Base-by-base conservation (phyloP, 306 rosid genomes). In the Vachellia pachyceras region DNA sequence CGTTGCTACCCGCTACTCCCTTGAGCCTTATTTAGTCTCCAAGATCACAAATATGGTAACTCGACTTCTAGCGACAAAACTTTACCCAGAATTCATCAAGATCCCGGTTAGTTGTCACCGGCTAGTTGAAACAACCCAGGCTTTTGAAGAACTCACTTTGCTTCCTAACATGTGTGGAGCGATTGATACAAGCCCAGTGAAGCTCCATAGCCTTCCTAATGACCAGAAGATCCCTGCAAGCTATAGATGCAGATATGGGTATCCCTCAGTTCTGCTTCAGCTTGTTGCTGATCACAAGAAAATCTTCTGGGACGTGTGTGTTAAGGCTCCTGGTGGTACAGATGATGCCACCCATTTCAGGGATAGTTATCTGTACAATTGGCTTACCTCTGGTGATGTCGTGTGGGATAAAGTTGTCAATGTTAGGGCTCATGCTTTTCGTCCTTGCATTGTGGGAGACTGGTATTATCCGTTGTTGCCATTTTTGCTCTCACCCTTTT, bases 41-140 rank as follows among this genome's bases (percentile, higher is more conserved):
- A 95, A 93, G 82, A 95, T 95, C 81, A 95, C 99, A 74, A 95
- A 95, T 88, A 93, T 95, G 98, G 94, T 91, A 76, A 95, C 97
- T 29, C 94, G 98, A 64, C 95, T 93, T 14, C 87, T 95, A 5
- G 95, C 97, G 9, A 95, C 99, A n/a, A 93, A 91, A 80, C 93
- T 95, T 52, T 95, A 91, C 82, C 93, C 92, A 0, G 97, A 95
- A 15, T 91, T 91, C 83, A 95, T 95, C 66, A 91, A 93, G 76
- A 90, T 95, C 67, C 99, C 98, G 0, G 97, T 89, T 10, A 88
- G 90, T 42, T 93, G 92, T 6, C 93, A 96, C 57, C 80, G 99
- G 3, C 86, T 93, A 12, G 50, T 87, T 4, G 98, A 93, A 66
- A 91, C 90, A 0, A 95, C 97, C 0, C 98, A 91, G 52, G 88